Percentiles rank a stretch among this genome's conserved stretches.
Evolutionary conservation across 768 basidiomycete genomes (phyloP).

Genomic region (Lactifluus piperatus): DNA sequence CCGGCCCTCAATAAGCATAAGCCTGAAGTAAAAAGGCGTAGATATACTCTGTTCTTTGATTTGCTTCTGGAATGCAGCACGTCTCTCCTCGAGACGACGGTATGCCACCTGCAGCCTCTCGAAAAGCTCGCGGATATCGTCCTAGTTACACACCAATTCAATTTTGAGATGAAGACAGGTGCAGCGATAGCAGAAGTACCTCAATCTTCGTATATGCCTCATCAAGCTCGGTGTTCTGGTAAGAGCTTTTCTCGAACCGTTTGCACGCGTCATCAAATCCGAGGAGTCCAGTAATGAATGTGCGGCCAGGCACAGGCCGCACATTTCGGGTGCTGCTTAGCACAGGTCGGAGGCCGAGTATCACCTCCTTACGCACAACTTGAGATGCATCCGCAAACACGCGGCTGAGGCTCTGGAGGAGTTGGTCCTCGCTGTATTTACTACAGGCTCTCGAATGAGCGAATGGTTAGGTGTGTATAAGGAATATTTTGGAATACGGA

Average conservation of each 20-base stretch:
- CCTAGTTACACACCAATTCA: neutral
- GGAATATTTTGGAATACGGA: neutral
- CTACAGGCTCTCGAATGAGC: neutral
- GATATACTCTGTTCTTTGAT: slow-evolving; percentile 9
- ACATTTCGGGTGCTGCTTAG: neutral
- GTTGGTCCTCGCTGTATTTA: neutral
- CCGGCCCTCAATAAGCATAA: neutral
- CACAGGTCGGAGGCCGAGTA: neutral
- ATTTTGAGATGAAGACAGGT: neutral
- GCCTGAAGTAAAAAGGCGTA: neutral
- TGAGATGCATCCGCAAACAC: slow-evolving; percentile 10
- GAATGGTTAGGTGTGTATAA: neutral
- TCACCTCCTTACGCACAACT: neutral
- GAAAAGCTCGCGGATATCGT: neutral
- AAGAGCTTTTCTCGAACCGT: slow-evolving; percentile 1
- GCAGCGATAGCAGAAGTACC: neutral
- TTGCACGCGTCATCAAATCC: slow-evolving; percentile 15
- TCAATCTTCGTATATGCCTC: slow-evolving; percentile 6
- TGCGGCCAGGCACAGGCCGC: slow-evolving; percentile 5
- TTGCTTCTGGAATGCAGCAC: neutral
- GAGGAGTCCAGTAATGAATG: slow-evolving; percentile 5
- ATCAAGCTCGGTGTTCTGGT: neutral
- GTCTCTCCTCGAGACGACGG: slow-evolving; percentile 1
- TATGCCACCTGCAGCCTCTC: neutral
- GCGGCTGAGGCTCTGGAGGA: neutral